These are phyloP conservation scores for Penicillium cataractarum DNA, from an alignment of 495 filamentous ascomycete species.

Conservation along the genomic window DNA sequence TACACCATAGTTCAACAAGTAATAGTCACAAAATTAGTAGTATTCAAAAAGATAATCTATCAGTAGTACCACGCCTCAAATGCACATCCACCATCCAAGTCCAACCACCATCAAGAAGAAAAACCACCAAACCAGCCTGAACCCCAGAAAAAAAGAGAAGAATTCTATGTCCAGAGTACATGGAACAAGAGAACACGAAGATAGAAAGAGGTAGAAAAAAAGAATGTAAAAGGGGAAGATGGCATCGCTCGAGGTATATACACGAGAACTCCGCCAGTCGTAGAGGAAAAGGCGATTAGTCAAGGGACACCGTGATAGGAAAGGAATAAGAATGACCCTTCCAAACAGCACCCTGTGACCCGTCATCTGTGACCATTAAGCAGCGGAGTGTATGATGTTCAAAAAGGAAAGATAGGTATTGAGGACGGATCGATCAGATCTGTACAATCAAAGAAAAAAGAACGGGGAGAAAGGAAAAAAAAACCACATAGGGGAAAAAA, in stretches of 20 bases:
- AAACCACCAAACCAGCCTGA: neutral
- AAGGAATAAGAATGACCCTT: neutral
- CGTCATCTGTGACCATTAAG: neutral
- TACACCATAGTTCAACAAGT: neutral
- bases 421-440: neutral
- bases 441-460: conserved; percentile 4
- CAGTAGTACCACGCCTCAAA: neutral
- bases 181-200: conserved; percentile 6
- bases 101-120: neutral
- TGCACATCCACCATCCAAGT: neutral
- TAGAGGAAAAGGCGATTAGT: neutral
- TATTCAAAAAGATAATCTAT: conserved; percentile 16
- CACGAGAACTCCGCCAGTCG: conserved; percentile 7
- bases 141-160: neutral
- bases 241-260: conserved; percentile 21
- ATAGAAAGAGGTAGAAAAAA: neutral
- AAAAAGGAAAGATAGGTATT: neutral
- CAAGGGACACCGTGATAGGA: neutral
- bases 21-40: neutral
- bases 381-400: neutral
- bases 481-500: too few species aligned
- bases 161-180: conserved; percentile 21
- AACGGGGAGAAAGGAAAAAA: conserved; percentile 6
- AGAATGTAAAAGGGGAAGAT: neutral
- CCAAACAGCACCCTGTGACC: neutral